These are phyloP conservation scores for Stylonectria norvegica DNA, from an alignment of 2,329 filamentous ascomycete genomes.

Conservation along the genomic window DNA sequence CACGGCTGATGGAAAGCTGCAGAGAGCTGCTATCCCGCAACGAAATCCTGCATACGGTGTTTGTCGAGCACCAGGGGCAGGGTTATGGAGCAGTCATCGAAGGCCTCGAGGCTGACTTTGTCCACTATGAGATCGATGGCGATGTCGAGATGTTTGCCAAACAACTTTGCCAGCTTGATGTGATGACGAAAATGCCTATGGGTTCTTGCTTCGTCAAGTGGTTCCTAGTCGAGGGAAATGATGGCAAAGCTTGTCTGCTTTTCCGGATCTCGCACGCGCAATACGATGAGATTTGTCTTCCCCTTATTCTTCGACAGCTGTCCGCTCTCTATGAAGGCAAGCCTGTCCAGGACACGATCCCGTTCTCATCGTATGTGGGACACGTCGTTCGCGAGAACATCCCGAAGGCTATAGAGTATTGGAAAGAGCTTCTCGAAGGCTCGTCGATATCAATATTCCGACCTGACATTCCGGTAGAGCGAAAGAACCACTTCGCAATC, in stretches of 20 bases:
- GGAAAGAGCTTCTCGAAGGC: constrained; percentile 55
- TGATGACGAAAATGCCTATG: constrained; percentile 51
- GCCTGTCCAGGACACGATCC: constrained; percentile 31
- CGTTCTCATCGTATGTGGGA: constrained; percentile 46
- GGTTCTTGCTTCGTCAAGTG: constrained; percentile 61
- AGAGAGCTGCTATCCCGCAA: constrained; percentile 56
- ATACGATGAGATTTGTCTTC: constrained; percentile 66
- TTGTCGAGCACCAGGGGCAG: constrained; percentile 49
- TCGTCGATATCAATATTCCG: constrained; percentile 48
- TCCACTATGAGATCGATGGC: constrained; percentile 49
- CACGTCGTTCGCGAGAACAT: constrained; percentile 40
- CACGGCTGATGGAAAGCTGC: constrained; percentile 48
- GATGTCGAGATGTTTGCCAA: constrained; percentile 49
- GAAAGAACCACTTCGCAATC: constrained; percentile 40
- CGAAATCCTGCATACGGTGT: constrained; percentile 65
- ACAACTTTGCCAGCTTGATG: constrained; percentile 53
- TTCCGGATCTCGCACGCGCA: constrained; percentile 66
- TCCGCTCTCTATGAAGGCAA: constrained; percentile 42
- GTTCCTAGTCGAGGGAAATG: constrained; percentile 44
- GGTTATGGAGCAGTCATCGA: constrained; percentile 58
- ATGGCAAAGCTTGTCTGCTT: constrained; percentile 42
- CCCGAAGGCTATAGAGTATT: constrained; percentile 56
- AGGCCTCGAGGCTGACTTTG: constrained; percentile 48
- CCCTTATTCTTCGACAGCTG: constrained; percentile 59
- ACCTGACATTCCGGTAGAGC: constrained; percentile 36